Conservation (phyloP, 2,329 filamentous ascomycete species). For the Fusarium continuum region DNA sequence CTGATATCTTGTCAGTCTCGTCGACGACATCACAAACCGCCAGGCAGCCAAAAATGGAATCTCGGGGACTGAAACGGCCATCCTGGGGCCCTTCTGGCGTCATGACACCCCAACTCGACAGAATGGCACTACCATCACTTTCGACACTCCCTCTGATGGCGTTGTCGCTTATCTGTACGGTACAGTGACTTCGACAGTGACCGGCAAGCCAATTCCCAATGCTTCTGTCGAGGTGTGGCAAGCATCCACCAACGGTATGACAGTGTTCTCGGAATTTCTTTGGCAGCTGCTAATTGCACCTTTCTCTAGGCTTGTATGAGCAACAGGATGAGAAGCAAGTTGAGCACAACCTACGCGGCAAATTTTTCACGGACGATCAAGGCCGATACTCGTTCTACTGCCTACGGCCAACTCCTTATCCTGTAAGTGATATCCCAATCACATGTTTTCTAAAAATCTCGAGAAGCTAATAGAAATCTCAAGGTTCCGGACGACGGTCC, state of each 20-base stretch:
- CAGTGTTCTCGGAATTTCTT: not conserved
- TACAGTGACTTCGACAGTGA: conserved; percentile 61
- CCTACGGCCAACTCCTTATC: conserved; percentile 67
- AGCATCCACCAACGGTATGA: conserved; percentile 73
- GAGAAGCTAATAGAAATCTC: not conserved
- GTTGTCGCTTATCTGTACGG: conserved; percentile 73
- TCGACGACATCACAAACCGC: conserved; percentile 83
- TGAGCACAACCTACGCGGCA: conserved; percentile 78
- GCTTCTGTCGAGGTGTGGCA: conserved; percentile 83
- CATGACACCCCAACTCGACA: conserved; percentile 73
- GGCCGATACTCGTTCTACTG: conserved; percentile 72
- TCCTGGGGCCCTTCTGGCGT: conserved; percentile 87
- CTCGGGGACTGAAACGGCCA: conserved; percentile 75
- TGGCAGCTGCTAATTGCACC: not conserved
- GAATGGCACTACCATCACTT: conserved; percentile 75
- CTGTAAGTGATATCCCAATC: conserved; percentile 44
- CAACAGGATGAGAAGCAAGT: conserved; percentile 76
- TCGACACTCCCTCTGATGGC: conserved; percentile 57
- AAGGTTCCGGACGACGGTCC: conserved; percentile 60
- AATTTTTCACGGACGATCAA: conserved; percentile 72
- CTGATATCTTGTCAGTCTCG: conserved; percentile 55
- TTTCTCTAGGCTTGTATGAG: conserved; percentile 63
- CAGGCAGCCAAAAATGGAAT: conserved; percentile 54
- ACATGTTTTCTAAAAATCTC: not conserved
- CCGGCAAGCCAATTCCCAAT: conserved; percentile 69